Conservation (phyloP, 768 basidiomycete species). For the Termitomyces sp. region DNA sequence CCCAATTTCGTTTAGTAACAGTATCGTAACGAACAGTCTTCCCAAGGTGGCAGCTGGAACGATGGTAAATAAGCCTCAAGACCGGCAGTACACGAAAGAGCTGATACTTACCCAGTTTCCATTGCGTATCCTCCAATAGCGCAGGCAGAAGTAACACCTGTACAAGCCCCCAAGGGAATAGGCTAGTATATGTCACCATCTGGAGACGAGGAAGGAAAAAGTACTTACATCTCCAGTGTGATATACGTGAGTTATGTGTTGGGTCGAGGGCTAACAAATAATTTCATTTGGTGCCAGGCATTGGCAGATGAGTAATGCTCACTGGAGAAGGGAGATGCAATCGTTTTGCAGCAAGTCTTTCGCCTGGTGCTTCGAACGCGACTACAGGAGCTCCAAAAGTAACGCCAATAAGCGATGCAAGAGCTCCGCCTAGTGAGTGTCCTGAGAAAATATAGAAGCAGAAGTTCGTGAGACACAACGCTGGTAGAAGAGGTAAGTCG, state of each 20-base stretch:
- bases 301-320: slow-evolving; percentile 16
- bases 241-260: slow-evolving; percentile 83
- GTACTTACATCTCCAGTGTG: slow-evolving; percentile 75
- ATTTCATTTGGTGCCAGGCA: not conserved
- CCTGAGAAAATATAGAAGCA: slow-evolving; percentile 16
- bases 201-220: not conserved
- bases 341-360: slow-evolving; percentile 62
- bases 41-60: slow-evolving; percentile 76
- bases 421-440: slow-evolving; percentile 81
- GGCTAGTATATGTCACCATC: slow-evolving; percentile 36
- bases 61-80: not conserved
- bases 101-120: slow-evolving; percentile 46
- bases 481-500: not conserved
- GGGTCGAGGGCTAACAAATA: slow-evolving; percentile 49
- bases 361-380: slow-evolving; percentile 81
- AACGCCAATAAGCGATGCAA: slow-evolving; percentile 78
- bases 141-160: slow-evolving; percentile 52
- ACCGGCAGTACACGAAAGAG: not conserved
- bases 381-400: slow-evolving; percentile 95
- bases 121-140: slow-evolving; percentile 72
- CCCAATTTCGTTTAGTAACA: slow-evolving; percentile 75
- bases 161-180: slow-evolving; percentile 82
- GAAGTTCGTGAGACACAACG: not conserved
- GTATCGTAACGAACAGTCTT: slow-evolving; percentile 82
- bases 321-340: slow-evolving; percentile 88